These are phyloP conservation scores for Calonectria pseudoreteaudii DNA, from an alignment of 2,329 filamentous ascomycete genomes.

Conservation along the genomic window DNA sequence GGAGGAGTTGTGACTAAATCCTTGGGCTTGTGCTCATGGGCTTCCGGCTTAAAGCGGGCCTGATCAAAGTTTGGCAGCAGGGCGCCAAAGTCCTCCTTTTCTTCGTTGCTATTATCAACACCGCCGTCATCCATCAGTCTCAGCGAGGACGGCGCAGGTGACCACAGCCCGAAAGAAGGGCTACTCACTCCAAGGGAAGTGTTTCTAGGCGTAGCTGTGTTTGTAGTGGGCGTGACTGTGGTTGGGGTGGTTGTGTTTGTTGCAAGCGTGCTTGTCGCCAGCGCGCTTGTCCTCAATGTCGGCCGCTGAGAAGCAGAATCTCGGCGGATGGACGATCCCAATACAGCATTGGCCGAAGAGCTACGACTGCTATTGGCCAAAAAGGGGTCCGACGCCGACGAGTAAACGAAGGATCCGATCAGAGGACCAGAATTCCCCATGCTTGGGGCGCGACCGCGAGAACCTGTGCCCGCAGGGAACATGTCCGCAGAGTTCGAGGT, in stretches of 20 bases:
- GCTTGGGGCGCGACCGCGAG: slow-evolving; percentile 41
- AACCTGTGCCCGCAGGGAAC: slow-evolving; percentile 26
- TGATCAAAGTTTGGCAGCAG: slow-evolving; percentile 66
- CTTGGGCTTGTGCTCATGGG: slow-evolving; percentile 28
- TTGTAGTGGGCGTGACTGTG: slow-evolving; percentile 26
- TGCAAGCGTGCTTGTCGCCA: slow-evolving; percentile 30
- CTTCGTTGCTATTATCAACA: slow-evolving; percentile 52
- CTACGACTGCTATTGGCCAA: slow-evolving; percentile 56
- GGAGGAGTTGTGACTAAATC: neutral
- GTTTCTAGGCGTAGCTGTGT: slow-evolving; percentile 32
- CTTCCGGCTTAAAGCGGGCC: slow-evolving; percentile 45
- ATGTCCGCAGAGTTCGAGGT: slow-evolving; percentile 46
- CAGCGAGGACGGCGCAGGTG: slow-evolving; percentile 52
- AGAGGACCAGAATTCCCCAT: slow-evolving; percentile 42
- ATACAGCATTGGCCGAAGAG: slow-evolving; percentile 56
- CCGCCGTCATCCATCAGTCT: slow-evolving; percentile 60
- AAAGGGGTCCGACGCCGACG: slow-evolving; percentile 54
- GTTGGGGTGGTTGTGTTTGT: neutral
- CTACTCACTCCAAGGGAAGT: slow-evolving; percentile 34
- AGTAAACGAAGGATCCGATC: slow-evolving; percentile 52
- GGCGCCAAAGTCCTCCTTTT: slow-evolving; percentile 60
- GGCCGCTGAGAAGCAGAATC: slow-evolving; percentile 45
- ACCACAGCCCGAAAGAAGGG: slow-evolving; percentile 48
- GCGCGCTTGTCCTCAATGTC: slow-evolving; percentile 30
- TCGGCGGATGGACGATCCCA: slow-evolving; percentile 44